Conservation (phyloP, 2,329 filamentous ascomycete species). For the Fusarium duplospermum region DNA sequence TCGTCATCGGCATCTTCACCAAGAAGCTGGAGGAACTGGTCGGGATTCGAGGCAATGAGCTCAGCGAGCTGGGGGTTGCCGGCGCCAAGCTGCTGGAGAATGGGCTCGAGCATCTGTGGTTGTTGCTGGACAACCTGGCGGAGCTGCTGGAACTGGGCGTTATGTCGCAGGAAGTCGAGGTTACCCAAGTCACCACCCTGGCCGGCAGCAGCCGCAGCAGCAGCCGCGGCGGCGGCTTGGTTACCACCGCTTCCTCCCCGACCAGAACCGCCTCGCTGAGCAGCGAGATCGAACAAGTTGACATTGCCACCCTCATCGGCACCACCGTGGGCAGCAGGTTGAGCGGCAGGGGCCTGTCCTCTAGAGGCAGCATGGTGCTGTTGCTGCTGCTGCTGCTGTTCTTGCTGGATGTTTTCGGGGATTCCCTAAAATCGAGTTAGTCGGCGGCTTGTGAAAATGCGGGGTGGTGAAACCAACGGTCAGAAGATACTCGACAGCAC, state of each 20-base stretch:
- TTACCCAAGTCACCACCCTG: conserved; percentile 74
- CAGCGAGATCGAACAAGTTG: conserved; percentile 94
- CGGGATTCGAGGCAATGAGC: conserved; percentile 90
- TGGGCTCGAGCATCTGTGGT: conserved; percentile 98
- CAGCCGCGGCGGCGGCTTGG: conserved; percentile 55
- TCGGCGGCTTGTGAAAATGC: neutral
- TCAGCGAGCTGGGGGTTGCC: conserved; percentile 95
- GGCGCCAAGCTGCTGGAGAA: conserved; percentile 93
- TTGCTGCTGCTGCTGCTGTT: conserved; percentile 74
- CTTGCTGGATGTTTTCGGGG: conserved; percentile 82
- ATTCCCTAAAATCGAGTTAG: conserved; percentile 74
- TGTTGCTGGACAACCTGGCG: conserved; percentile 97
- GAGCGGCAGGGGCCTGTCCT: conserved; percentile 55
- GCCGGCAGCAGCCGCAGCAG: conserved; percentile 62
- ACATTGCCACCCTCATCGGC: conserved; percentile 74
- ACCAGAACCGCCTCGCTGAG: conserved; percentile 71
- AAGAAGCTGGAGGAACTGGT: conserved; percentile 90
- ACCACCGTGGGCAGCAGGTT: conserved; percentile 53
- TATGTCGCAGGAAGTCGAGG: conserved; percentile 93
- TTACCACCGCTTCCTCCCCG: conserved; percentile 57
- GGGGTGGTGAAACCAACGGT: conserved; percentile 67
- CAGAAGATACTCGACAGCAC: conserved; percentile 95
- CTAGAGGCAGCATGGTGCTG: conserved; percentile 51
- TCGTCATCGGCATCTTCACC: conserved; percentile 90
- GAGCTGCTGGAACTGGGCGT: conserved; percentile 97